Base-by-base conservation (phyloP, 768 basidiomycete genomes). In the Termitomyces eurrhizus region DNA sequence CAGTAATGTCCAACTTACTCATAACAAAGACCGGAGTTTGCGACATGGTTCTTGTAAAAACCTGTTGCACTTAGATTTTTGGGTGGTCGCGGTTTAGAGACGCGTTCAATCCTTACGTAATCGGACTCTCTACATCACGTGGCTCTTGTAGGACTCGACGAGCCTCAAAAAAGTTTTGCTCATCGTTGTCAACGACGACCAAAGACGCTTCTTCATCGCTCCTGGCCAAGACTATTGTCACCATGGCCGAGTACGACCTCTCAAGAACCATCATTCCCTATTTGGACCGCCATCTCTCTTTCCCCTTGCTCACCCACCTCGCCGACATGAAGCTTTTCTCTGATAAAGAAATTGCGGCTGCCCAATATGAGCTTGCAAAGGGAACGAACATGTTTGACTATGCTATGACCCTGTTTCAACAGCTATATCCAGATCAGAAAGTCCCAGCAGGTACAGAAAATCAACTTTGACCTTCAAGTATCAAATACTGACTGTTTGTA, bases 301-400 rank as follows among this genome's bases (percentile, higher is more conserved):
- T 98, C 67, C 95, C 97, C 32, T 77, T 98, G 9, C 89, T 99
- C 62, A 86, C 90, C 11, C 94, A 96, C 77, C 87, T 98, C 48
- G 82, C 80, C 16, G 89, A 92, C 61, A 83, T 80, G 9, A 83
- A 84, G 18, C 75, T 91, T 44, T 98, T 95, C 73, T 82, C 92
- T 1, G 79, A 82, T 24, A 82, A 90, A 45, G 86, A 98, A 66
- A 83, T 98, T 59, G 86, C 87, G 60, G 78, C 86, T 44, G 96
- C 97, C 41, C 96, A 98, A 77, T 96, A 97, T 89, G 95, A 98
- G 69, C 88, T 98, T 57, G 92, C 94, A 58, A 96, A 93, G 72
- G 92, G 89, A 63, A 99, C 97, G 50, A 98, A 99, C 74, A 98
- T 98, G 95, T 89, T 96, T 60, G 95, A 96, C 74, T 99, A 96